A percentile compares a stretch with the other conserved stretches of the same genome.
These are phyloP conservation scores for Sicyos baderoa DNA, from an alignment of 306 rosid genomes.

Conservation along the genomic window DNA sequence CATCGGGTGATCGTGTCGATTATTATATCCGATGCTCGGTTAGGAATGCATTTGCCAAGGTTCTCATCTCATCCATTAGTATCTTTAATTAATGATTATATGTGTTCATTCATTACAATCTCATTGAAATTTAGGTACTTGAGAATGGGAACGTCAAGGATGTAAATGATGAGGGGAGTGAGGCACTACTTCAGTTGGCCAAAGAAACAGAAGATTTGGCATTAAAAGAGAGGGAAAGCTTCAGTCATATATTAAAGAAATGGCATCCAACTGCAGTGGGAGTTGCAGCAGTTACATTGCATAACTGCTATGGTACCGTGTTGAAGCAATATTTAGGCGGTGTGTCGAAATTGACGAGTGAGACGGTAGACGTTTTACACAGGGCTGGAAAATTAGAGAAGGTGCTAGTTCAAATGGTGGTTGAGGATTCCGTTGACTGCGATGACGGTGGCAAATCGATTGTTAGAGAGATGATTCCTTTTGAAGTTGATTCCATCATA, in stretches of 20 bases:
- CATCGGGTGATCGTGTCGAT: conserved; percentile 56
- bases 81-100: not conserved
- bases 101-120: not conserved
- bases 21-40: conserved; percentile 57
- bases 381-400: conserved; percentile 80
- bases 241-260: conserved; percentile 54
- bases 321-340: conserved; percentile 63
- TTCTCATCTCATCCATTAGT: conserved; percentile 17
- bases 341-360: conserved; percentile 37
- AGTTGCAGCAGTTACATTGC: conserved; percentile 69
- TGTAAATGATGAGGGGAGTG: conserved; percentile 39
- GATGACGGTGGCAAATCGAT: conserved; percentile 60
- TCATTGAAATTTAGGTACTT: conserved; percentile 34
- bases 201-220: conserved; percentile 74
- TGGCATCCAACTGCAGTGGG: conserved; percentile 59
- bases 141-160: conserved; percentile 39
- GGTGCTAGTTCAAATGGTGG: conserved; percentile 69
- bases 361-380: conserved; percentile 55
- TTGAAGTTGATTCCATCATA: conserved; percentile 72
- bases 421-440: conserved; percentile 59
- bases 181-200: conserved; percentile 53
- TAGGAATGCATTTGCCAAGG: conserved; percentile 61
- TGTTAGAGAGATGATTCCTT: conserved; percentile 76
- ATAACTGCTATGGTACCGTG: conserved; percentile 61
- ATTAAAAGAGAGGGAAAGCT: conserved; percentile 63